These are phyloP conservation scores for Porcisia hertigi DNA, from an alignment of 208 protist genomes.

Conservation along the genomic window DNA sequence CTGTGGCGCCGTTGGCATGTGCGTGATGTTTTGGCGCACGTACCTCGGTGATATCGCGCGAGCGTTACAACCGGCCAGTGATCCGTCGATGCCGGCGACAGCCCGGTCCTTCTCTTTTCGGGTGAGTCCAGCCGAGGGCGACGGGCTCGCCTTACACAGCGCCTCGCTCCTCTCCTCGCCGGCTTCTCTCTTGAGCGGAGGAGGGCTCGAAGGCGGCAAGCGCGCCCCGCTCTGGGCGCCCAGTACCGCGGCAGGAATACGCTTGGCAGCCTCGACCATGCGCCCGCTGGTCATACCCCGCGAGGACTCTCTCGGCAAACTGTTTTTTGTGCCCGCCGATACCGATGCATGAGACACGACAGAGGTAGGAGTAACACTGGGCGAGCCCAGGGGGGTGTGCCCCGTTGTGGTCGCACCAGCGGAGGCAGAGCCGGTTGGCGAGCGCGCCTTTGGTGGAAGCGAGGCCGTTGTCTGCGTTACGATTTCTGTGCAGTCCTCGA, in stretches of 20 bases:
- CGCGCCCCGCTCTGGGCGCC: not conserved
- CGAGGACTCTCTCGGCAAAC: not conserved
- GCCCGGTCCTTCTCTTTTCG: not conserved
- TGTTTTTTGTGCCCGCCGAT: not conserved
- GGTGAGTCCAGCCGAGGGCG: not conserved
- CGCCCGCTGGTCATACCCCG: conserved; percentile 14
- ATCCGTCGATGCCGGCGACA: not conserved
- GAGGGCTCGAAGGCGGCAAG: not conserved
- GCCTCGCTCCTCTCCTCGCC: not conserved
- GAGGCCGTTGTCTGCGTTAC: not conserved
- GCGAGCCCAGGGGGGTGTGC: not conserved
- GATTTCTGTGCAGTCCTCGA: conserved; percentile 1
- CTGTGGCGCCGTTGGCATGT: not conserved
- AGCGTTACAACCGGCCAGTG: conserved; percentile 10
- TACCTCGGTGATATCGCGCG: conserved; percentile 15
- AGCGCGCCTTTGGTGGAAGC: not conserved
- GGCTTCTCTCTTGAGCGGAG: not conserved
- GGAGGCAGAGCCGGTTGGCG: not conserved
- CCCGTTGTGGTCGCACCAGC: not conserved
- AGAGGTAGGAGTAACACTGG: not conserved
- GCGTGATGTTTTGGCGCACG: conserved; percentile 6
- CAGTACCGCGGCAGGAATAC: conserved; percentile 3
- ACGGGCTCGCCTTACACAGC: not conserved
- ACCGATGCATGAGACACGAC: not conserved
- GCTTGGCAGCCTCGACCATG: conserved; percentile 6